Base-by-base conservation (phyloP, 2,329 filamentous ascomycete species). In the Diplocarpon mali region DNA sequence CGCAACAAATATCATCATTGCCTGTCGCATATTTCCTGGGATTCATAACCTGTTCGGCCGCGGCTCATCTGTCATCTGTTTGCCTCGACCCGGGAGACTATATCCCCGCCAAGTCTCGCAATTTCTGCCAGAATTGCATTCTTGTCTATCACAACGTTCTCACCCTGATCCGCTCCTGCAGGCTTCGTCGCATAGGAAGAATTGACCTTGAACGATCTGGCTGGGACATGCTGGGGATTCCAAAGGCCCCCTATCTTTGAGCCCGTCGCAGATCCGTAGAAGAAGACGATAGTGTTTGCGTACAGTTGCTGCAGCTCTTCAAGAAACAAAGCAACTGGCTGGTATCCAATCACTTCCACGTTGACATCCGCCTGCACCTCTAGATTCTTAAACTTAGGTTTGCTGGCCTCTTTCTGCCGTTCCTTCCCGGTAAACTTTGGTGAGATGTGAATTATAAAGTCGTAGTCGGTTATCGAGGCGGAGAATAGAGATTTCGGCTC, bases 341-440 rank as follows among this genome's bases (percentile, higher is more conserved):
- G 70, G 16, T 75, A 73, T 2, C 76, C 73, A 4, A 80, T 57
- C 29, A 72, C 40, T 55, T 64, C 52, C 44, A 59, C 28, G 35
- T 61, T 58, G 3, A 62, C 61, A 39, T 68, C 65, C n/a, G 67
- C 70, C 45, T 73, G 71, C 27, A 76, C 67, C 53, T 83, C 76
- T 29, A 95, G 69, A 60, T 95, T 95, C 66, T 94, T 95, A 70
- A 82, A 95, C 27, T 72, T 71, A 1, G 70, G 65, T 38, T 67
- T 65, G 38, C 58, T 63, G 13, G 60, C 59, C 48, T 49, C 66
- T 51, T 48, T 61, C 53, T 47, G 60, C 56, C 32, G 65, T 57
- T 46, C 60, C 31, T 62, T 60, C 38, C 35, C 64, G 57, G 30
- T 54, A 59, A 52, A 59, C 42, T 46, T 54, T 7, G 55, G 46